Evolutionary conservation across 2,329 filamentous ascomycete genomes (phyloP), one percentile per base, ranked within the genome.

Genomic region (Pestalotiopsis sp.): DNA sequence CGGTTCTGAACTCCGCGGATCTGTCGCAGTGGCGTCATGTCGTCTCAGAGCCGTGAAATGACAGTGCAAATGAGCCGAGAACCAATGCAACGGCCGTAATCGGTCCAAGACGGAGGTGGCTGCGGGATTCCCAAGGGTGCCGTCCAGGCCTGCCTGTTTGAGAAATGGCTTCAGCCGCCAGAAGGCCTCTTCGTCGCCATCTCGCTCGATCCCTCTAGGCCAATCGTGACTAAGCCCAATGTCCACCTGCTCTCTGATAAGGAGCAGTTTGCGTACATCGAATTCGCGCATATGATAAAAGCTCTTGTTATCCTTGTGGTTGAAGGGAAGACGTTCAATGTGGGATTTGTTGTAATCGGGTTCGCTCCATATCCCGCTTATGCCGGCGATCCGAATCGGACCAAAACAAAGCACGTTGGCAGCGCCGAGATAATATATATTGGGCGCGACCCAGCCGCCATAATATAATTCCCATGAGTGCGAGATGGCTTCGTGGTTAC

Each of bases 361-460:
- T 2, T 91, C 92, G 79, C 97, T 98, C 93, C 93, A 99, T 71
- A 99, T 99, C 4, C 96, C 96, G 66, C 93, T 96, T 78, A 98
- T 84, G 4, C 92, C 95, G 41, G 94, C 93, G 70, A 99, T 97
- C 25, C 96, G 90, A 62, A 99, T 82, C 1, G 93, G 92, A 0
- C 95, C 95, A 40, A 97, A 84, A n/a, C 92, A 91, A 56, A 99
- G 79, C 9, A 99, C 91, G 77, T 97, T 98, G 69, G 96, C 93
- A 40, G 94, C 93, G 62, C 96, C 96, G 79, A 98, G 87, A 81
- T 98, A 99, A 84, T 98, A 99, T 72, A 99, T 98, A 73, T 96
- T 97, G 9, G 94, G 94, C 7, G 95, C 95, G 4, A 94, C 96
- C 96, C 96, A 99, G 65, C 96, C 96, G 66, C 96, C 96, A 78